Evolutionary conservation across 768 basidiomycete species (phyloP).

Genomic region (Termitomyces sp.): DNA sequence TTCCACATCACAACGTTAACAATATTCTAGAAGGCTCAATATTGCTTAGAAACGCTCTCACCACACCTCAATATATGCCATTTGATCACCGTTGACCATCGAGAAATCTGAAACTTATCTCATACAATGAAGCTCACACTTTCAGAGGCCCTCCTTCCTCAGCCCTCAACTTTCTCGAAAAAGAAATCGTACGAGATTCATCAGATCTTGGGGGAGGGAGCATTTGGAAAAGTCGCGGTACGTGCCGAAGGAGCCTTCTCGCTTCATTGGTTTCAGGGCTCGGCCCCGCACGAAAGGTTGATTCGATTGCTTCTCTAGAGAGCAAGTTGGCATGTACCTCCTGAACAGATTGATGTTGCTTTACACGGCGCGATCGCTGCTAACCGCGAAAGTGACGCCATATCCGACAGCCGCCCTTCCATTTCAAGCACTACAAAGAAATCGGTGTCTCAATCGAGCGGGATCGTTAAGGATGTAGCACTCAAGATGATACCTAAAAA

Average conservation of each 20-base stretch:
- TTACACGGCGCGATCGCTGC: conserved; percentile 53
- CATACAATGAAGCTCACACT: conserved; percentile 38
- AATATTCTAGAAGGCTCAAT: not conserved
- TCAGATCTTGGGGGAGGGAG: conserved; percentile 73
- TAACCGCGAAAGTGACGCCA: conserved; percentile 13
- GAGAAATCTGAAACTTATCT: not conserved
- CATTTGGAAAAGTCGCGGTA: conserved; percentile 90
- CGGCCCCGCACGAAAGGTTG: not conserved
- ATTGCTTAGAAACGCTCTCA: not conserved
- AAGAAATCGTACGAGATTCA: conserved; percentile 80
- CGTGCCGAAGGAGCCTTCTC: conserved; percentile 6
- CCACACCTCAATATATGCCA: not conserved
- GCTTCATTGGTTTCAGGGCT: not conserved
- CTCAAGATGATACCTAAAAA: conserved; percentile 94
- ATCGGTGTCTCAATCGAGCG: conserved; percentile 18
- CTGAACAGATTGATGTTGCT: conserved; percentile 53
- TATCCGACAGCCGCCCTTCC: conserved; percentile 18
- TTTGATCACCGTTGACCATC: not conserved
- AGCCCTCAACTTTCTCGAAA: conserved; percentile 83
- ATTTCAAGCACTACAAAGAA: conserved; percentile 18
- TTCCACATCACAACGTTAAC: not conserved
- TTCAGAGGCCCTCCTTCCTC: conserved; percentile 67
- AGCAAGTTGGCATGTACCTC: conserved; percentile 77
- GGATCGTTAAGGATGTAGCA: conserved; percentile 69
- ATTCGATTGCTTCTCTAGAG: conserved; percentile 33